Base-by-base conservation (phyloP, 2,329 filamentous ascomycete genomes). In the Colletotrichum simmondsii region DNA sequence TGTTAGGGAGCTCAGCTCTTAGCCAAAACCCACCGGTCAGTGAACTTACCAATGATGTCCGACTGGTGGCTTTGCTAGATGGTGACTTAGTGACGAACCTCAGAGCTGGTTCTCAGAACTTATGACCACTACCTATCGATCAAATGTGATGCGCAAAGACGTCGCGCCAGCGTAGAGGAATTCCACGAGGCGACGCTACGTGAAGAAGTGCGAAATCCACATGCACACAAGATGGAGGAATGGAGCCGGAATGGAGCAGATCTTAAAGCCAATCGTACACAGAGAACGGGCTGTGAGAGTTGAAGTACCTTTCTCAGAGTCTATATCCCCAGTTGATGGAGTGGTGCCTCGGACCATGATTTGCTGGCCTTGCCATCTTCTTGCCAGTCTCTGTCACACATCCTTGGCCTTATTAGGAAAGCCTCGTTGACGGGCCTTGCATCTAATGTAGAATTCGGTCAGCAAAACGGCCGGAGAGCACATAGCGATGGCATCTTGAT, bases 261-360 rank as follows among this genome's bases (percentile, higher is more conserved):
- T 28, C 30, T 49, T 22, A 49, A 49, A 53, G 49, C 52, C 52
- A 28, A 65, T 65, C 22, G 32, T 26, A 30, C 14, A 32, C 16
- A 24, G 12, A 37, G 11, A 32, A 32, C 12, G 59, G 59, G 59
- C 35, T 12, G n/a, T 6, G 49, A 37, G 4, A 26, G 19, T 67
- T 67, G 4, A 46, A 61, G 42, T 37, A 32, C 3, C 14, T 52
- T 35, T 37, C 22, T 19, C 22, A 2, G 7, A 28, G 26, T 37
- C 14, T 22, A 16, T 6, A 14, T 49, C 5, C n/a, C 19, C 22
- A 26, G 4, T 24, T 30, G 63, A 65, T 24, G 63, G 64, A 66
- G 64, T 66, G 52, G 37, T 30, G 26, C 37, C 63, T 30, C 3
- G 28, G 7, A 19, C 3, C 24, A 3, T 60, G 53, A 70, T 70